A percentile compares a stretch with the other conserved stretches of the same genome.
Conservation (phyloP, 306 rosid species). For the Coriaria nepalensis region DNA sequence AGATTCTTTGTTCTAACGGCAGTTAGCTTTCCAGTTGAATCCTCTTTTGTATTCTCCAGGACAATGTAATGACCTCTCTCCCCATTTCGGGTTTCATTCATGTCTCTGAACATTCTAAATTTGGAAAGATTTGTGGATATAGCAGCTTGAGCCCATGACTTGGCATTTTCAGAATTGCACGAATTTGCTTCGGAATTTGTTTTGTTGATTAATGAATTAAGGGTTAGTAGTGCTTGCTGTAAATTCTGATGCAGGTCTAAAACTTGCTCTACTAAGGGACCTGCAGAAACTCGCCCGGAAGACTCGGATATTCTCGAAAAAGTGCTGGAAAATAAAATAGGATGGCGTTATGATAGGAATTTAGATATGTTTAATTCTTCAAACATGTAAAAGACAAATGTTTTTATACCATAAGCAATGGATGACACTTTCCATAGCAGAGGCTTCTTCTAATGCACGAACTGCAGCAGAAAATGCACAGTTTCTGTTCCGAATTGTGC, state of each 20-base stretch:
- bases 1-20: slow-evolving; percentile 12
- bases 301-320: slow-evolving; percentile 42
- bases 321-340: slow-evolving; percentile 24
- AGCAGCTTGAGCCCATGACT: slow-evolving; percentile 64
- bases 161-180: slow-evolving; percentile 22
- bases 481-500: slow-evolving; percentile 32
- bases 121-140: slow-evolving; percentile 45
- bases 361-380: too few relatives aligned
- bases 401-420: slow-evolving; percentile 47
- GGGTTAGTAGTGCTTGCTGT: slow-evolving; percentile 20
- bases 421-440: slow-evolving; percentile 41
- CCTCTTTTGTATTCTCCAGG: slow-evolving; percentile 17
- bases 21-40: neutral
- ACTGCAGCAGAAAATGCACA: slow-evolving; percentile 39
- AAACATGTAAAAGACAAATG: slow-evolving; percentile 1
- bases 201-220: slow-evolving; percentile 27
- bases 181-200: slow-evolving; percentile 15
- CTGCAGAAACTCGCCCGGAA: slow-evolving; percentile 30
- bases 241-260: slow-evolving; percentile 41
- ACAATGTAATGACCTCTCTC: slow-evolving; percentile 28
- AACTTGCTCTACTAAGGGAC: slow-evolving; percentile 39
- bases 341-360: too few relatives aligned
- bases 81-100: slow-evolving; percentile 17
- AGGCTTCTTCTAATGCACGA: slow-evolving; percentile 48
- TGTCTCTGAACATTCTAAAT: slow-evolving; percentile 30